These are phyloP conservation scores for Apophysomyces trapeziformis DNA, from an alignment of 371 early-diverging fungal species.

Conservation along the genomic window DNA sequence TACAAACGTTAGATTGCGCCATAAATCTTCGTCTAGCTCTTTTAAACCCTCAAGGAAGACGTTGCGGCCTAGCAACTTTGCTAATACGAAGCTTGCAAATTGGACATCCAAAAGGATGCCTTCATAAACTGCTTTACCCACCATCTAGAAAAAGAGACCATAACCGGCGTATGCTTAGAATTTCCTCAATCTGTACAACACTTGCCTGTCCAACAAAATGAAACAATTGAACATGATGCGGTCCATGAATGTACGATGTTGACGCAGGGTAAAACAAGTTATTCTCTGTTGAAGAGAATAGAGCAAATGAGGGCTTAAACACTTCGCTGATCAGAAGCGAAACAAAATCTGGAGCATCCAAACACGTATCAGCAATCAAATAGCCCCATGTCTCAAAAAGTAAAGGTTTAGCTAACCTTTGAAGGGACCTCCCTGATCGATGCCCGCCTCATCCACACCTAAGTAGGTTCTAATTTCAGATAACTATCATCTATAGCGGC, in stretches of 20 bases:
- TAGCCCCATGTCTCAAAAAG: background rate
- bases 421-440: conserved; percentile 94
- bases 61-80: conserved; percentile 78
- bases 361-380: conserved; percentile 43
- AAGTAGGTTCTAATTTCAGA: conserved; percentile 12
- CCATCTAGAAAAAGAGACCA: conserved; percentile 36
- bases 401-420: conserved; percentile 55
- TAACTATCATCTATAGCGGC: background rate
- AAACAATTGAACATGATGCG: conserved; percentile 64
- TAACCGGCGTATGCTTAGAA: background rate
- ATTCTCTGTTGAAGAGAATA: conserved; percentile 66
- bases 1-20: conserved; percentile 76
- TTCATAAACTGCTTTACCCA: conserved; percentile 92
- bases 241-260: conserved; percentile 48
- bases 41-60: conserved; percentile 83
- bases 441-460: conserved; percentile 84
- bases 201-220: conserved; percentile 79
- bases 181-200: background rate
- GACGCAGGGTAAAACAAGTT: conserved; percentile 75
- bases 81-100: conserved; percentile 87
- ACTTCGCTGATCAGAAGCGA: conserved; percentile 75
- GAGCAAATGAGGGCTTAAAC: conserved; percentile 73
- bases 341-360: conserved; percentile 76
- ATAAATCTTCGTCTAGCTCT: conserved; percentile 81
- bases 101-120: conserved; percentile 85